Evolutionary conservation across 331 rosid species (phyloP).

Genomic region (Quercus tomentella): DNA sequence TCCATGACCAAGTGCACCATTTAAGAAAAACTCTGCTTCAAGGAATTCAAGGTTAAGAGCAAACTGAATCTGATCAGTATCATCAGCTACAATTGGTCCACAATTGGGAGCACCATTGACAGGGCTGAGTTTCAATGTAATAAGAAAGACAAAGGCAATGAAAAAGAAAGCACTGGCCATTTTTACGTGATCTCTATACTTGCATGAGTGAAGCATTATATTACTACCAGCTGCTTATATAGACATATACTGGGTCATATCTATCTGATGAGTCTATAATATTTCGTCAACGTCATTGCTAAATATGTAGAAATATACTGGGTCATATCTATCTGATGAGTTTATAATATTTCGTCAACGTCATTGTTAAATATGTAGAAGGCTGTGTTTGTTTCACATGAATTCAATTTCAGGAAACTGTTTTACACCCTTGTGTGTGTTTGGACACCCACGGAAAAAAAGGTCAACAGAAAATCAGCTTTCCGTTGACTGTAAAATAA

Average conservation of each 20-base stretch:
- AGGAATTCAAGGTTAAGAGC: constrained; percentile 19
- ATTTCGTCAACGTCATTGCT: too few relatives aligned
- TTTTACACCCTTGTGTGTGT: too few relatives aligned
- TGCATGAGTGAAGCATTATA: background rate
- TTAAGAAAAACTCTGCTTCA: constrained; percentile 2
- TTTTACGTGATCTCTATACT: too few relatives aligned
- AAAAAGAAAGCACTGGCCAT: background rate
- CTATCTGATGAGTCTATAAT: background rate
- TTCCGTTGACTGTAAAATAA: too few relatives aligned
- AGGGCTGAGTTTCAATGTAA: background rate
- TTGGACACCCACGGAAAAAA: too few relatives aligned
- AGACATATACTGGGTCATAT: background rate
- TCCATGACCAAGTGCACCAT: constrained; percentile 13
- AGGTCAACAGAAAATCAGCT: too few relatives aligned
- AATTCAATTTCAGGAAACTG: too few relatives aligned
- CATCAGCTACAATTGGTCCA: constrained; percentile 2
- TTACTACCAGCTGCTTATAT: background rate
- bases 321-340: background rate
- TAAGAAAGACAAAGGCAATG: background rate
- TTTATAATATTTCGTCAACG: too few relatives aligned
- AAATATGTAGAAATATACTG: background rate
- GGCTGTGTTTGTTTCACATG: too few relatives aligned
- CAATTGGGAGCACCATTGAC: background rate
- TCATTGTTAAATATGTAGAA: too few relatives aligned
- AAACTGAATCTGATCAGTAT: constrained; percentile 7